Evolutionary conservation across 1,284 basidiomycete species (phyloP).

Genomic region (Paramarasmius palmivorus): DNA sequence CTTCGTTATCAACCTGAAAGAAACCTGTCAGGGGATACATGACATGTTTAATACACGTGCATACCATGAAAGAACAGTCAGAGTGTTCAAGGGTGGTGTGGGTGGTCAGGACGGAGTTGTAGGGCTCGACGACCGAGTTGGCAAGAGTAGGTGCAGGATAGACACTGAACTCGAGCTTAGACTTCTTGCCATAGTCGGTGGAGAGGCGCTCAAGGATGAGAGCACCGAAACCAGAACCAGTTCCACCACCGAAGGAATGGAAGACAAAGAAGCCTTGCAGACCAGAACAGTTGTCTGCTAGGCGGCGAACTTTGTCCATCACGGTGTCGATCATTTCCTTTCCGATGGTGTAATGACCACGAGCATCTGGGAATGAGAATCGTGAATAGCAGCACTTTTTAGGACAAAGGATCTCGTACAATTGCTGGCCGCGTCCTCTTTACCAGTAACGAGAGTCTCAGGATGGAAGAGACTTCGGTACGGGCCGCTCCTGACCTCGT

Average conservation of each 20-base stretch:
- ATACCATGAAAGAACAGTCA: slow-evolving; percentile 98
- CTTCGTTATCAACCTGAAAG: slow-evolving; percentile 84
- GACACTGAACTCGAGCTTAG: slow-evolving; percentile 98
- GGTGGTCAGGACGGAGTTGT: slow-evolving; percentile 98
- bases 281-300: slow-evolving; percentile 97
- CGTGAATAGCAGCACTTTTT: slow-evolving; percentile 10
- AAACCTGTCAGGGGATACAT: background rate
- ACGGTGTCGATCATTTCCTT: slow-evolving; percentile 93
- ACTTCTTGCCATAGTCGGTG: slow-evolving; percentile 99
- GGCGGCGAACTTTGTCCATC: slow-evolving; percentile 95
- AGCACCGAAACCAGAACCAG: slow-evolving; percentile 98
- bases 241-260: slow-evolving; percentile 99
- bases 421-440: slow-evolving; percentile 99
- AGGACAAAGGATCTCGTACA: slow-evolving; percentile 54
- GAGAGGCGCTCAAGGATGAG: slow-evolving; percentile 96
- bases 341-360: slow-evolving; percentile 97
- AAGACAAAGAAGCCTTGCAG: slow-evolving; percentile 99
- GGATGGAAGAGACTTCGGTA: slow-evolving; percentile 99
- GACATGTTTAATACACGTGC: slow-evolving; percentile 16
- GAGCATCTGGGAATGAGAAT: slow-evolving; percentile 66
- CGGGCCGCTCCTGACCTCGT: slow-evolving; percentile 94
- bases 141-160: slow-evolving; percentile 95
- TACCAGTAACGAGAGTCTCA: slow-evolving; percentile 96
- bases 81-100: slow-evolving; percentile 99
- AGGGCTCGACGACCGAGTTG: slow-evolving; percentile 98